phyloP scores from a whole-genome alignment of 345 rosid species.

The Eucalyptus tenuipes region DNA sequence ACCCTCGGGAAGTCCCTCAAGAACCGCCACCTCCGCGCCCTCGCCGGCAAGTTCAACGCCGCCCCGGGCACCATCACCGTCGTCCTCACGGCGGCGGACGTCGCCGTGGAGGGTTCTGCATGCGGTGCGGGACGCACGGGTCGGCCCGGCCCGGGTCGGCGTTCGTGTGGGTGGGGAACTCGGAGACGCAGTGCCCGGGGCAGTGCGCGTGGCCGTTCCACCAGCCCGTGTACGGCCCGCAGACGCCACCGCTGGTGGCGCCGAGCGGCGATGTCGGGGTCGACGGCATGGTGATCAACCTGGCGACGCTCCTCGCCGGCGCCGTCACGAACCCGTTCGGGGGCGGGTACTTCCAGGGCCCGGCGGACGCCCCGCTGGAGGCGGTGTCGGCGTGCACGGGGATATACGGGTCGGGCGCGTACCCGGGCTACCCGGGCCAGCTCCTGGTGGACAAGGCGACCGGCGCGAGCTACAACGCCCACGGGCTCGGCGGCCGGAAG shows the following conservation, averaged over 20 bases:
- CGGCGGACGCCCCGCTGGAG: background rate
- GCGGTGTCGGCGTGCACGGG: background rate
- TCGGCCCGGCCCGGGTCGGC: background rate
- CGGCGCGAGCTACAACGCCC: background rate
- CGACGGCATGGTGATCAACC: background rate
- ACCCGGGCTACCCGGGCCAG: background rate
- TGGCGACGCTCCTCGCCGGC: background rate
- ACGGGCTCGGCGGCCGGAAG: background rate
- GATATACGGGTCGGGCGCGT: background rate
- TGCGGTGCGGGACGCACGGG: slow-evolving; percentile 41
- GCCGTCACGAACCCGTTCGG: slow-evolving; percentile 4
- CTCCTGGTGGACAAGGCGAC: background rate
- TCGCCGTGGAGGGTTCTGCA: slow-evolving; percentile 66
- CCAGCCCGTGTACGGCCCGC: background rate
- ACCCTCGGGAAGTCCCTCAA: slow-evolving; percentile 50
- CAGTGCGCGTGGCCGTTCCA: background rate
- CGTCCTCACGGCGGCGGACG: slow-evolving; percentile 67
- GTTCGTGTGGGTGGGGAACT: slow-evolving; percentile 11
- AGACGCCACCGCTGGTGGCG: background rate
- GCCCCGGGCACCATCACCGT: slow-evolving; percentile 26
- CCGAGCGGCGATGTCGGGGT: background rate
- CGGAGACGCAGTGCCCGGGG: background rate
- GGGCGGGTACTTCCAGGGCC: background rate
- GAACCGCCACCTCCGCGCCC: slow-evolving; percentile 28
- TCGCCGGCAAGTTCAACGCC: slow-evolving; percentile 31